Conservation (phyloP, 768 basidiomycete genomes). For the Trametes maxima region DNA sequence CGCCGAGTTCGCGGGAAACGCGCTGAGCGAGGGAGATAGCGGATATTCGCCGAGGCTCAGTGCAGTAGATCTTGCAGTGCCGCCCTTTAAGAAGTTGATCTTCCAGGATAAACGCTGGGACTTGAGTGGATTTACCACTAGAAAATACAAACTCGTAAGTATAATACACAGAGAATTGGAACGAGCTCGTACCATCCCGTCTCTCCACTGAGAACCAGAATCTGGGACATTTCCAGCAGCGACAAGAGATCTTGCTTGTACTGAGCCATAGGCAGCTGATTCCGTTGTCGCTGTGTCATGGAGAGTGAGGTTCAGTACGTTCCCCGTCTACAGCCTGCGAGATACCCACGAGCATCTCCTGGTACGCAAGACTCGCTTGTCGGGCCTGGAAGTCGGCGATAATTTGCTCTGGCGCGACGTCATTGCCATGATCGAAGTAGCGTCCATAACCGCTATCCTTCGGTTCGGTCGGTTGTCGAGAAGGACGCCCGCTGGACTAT, state of each 20-base stretch:
- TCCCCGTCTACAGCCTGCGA: not conserved
- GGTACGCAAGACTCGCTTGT: constrained; percentile 65
- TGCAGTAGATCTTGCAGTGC: constrained; percentile 90
- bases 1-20: constrained; percentile 92
- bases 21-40: constrained; percentile 95
- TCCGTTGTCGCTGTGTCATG: constrained; percentile 62
- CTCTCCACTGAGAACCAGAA: constrained; percentile 86
- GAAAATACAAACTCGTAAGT: constrained; percentile 9
- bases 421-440: not conserved
- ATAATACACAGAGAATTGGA: constrained; percentile 41
- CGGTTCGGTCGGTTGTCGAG: constrained; percentile 12
- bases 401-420: constrained; percentile 50
- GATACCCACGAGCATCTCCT: constrained; percentile 81
- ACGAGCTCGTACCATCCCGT: constrained; percentile 60
- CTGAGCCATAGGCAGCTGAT: constrained; percentile 80
- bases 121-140: constrained; percentile 96
- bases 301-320: too few species aligned
- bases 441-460: constrained; percentile 17
- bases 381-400: constrained; percentile 62
- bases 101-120: constrained; percentile 92
- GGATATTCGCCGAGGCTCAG: constrained; percentile 94
- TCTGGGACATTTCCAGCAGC: constrained; percentile 71
- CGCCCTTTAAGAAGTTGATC: constrained; percentile 79
- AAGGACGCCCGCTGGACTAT: constrained; percentile 9
- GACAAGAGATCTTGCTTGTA: constrained; percentile 75